Evolutionary conservation across 179 eudicot species (phyloP).

Genomic region (Silene noctiflora): DNA sequence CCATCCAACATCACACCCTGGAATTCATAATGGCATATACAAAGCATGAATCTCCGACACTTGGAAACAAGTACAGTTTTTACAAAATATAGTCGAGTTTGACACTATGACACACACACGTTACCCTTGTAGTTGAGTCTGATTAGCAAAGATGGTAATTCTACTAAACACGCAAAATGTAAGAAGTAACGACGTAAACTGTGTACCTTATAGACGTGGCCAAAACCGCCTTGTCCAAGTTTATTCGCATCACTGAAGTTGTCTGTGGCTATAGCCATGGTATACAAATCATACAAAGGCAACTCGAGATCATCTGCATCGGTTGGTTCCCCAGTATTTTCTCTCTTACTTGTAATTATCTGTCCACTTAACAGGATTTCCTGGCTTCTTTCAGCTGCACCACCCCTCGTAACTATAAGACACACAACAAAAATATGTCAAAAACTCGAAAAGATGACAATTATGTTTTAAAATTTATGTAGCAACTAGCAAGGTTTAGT

Average conservation of each 20-base stretch:
- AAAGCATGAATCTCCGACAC: neutral
- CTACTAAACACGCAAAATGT: neutral
- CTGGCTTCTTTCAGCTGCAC: conserved; percentile 54
- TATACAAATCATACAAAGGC: conserved; percentile 46
- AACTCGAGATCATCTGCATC: conserved; percentile 40
- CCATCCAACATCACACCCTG: conserved; percentile 41
- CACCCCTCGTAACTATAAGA: conserved; percentile 35
- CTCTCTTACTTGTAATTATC: conserved; percentile 45
- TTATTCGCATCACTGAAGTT: conserved; percentile 55
- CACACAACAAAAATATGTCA: conserved; percentile 7
- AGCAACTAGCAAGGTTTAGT: too few species aligned
- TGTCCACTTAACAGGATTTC: conserved; percentile 41
- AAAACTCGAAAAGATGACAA: neutral
- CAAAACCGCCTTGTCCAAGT: conserved; percentile 83
- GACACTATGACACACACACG: neutral
- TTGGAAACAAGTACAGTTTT: neutral
- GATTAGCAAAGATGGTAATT: neutral
- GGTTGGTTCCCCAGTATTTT: conserved; percentile 35
- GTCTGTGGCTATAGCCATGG: conserved; percentile 49
- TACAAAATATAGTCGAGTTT: neutral
- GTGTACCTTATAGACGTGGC: conserved; percentile 67
- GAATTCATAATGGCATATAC: neutral
- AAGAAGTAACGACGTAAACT: neutral
- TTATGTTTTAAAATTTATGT: too few species aligned
- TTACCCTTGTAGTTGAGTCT: neutral